phyloP scores from a whole-genome alignment of 1,284 basidiomycete species.

The Apiotrichum veenhuisii region DNA sequence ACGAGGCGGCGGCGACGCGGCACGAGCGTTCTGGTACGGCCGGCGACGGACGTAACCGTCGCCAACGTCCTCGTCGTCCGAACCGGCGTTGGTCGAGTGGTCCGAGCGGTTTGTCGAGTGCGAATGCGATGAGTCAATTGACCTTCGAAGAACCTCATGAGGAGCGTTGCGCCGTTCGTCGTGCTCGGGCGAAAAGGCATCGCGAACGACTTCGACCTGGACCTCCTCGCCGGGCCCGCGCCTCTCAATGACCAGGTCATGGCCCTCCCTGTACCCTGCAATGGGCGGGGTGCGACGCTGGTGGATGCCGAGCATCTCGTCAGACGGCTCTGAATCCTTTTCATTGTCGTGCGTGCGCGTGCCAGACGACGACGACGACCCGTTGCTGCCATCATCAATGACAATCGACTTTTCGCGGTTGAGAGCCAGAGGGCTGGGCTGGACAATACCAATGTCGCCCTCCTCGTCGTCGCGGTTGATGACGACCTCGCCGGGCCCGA shows the following conservation, averaged over 20 bases:
- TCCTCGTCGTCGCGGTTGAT: conserved; percentile 69
- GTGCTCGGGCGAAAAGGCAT: not conserved
- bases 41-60: conserved; percentile 15
- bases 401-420: conserved; percentile 16
- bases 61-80: conserved; percentile 12
- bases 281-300: conserved; percentile 37
- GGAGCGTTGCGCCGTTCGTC: not conserved
- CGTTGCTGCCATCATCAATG: conserved; percentile 14
- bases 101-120: conserved; percentile 2
- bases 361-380: conserved; percentile 5
- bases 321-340: conserved; percentile 29
- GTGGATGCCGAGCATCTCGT: conserved; percentile 21
- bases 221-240: conserved; percentile 55
- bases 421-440: conserved; percentile 4
- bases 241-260: conserved; percentile 63
- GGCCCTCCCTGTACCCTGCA: conserved; percentile 66
- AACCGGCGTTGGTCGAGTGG: conserved; percentile 20
- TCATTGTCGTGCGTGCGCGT: conserved; percentile 36
- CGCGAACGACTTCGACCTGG: not conserved
- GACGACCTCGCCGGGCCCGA: conserved; percentile 64
- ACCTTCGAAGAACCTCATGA: not conserved
- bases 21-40: not conserved
- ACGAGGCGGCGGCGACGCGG: not conserved
- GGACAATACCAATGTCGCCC: conserved; percentile 35
- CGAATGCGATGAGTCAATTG: not conserved